Evolutionary conservation across 768 basidiomycete genomes (phyloP).

Genomic region (Boletus bicolor): DNA sequence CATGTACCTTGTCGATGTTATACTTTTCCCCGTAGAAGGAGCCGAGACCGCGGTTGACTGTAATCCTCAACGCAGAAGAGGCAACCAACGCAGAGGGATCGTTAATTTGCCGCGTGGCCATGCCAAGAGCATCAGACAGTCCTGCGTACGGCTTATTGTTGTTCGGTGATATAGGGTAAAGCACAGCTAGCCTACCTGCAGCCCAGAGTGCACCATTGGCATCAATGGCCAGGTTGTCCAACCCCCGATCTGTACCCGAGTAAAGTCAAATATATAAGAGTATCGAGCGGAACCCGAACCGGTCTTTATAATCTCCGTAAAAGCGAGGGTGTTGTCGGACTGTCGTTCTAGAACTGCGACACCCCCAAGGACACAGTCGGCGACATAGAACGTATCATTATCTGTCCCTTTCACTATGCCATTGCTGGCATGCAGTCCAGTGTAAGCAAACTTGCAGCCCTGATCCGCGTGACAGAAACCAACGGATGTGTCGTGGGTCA

Average conservation of each 20-base stretch:
- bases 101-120: constrained; percentile 37
- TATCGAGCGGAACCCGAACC: constrained; percentile 36
- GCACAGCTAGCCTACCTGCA: constrained; percentile 42
- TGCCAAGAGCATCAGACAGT: constrained; percentile 39
- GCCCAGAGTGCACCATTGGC: constrained; percentile 59
- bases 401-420: constrained; percentile 51
- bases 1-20: constrained; percentile 51
- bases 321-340: constrained; percentile 53
- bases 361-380: constrained; percentile 41
- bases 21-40: constrained; percentile 62
- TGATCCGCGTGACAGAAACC: constrained; percentile 59
- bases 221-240: constrained; percentile 66
- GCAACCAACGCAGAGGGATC: constrained; percentile 43
- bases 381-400: constrained; percentile 67
- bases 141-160: constrained; percentile 28
- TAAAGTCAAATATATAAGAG: constrained; percentile 4
- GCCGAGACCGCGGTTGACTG: constrained; percentile 47
- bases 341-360: constrained; percentile 57
- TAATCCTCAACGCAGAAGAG: constrained; percentile 49
- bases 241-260: constrained; percentile 37
- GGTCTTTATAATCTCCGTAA: constrained; percentile 50
- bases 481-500: constrained; percentile 44
- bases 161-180: background rate
- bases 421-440: constrained; percentile 51
- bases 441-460: constrained; percentile 60